Conservation (phyloP, 2,329 filamentous ascomycete genomes). For the Neofusicoccum cordaticola region DNA sequence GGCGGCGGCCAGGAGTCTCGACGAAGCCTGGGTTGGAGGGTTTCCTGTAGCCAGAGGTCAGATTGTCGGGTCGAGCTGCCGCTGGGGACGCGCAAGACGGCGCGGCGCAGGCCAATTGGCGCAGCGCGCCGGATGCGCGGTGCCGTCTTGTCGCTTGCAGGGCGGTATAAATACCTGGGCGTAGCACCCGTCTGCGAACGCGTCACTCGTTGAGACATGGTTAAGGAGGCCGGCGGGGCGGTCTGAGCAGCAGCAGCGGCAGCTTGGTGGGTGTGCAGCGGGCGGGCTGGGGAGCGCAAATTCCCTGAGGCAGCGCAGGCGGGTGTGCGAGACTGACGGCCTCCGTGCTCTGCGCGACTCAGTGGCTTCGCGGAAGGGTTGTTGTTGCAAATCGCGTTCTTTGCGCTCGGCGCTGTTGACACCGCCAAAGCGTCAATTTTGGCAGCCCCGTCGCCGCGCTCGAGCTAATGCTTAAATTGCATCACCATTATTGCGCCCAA, state of each 20-base stretch:
- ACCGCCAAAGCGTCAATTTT: conserved; percentile 9
- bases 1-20: conserved; percentile 47
- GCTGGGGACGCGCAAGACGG: not conserved
- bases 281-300: conserved; percentile 1
- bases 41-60: conserved; percentile 30
- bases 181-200: conserved; percentile 50
- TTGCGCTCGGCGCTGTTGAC: not conserved
- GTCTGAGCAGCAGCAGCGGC: not conserved
- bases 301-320: not conserved
- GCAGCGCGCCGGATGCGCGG: not conserved
- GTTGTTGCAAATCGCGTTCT: conserved; percentile 12
- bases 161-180: conserved; percentile 38
- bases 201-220: conserved; percentile 42
- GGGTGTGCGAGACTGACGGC: conserved; percentile 1
- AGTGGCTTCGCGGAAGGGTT: not conserved
- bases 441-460: conserved; percentile 6
- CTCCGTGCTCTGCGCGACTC: conserved; percentile 12
- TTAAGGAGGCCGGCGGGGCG: conserved; percentile 10
- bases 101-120: conserved; percentile 7
- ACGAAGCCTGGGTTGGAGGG: conserved; percentile 45
- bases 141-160: conserved; percentile 8
- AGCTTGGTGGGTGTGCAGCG: not conserved
- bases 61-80: conserved; percentile 6
- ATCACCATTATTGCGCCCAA: not conserved
- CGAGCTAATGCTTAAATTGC: conserved; percentile 6